Base-by-base conservation (phyloP, 805 yeast species). In the Zygotorulaspora chibaensis region DNA sequence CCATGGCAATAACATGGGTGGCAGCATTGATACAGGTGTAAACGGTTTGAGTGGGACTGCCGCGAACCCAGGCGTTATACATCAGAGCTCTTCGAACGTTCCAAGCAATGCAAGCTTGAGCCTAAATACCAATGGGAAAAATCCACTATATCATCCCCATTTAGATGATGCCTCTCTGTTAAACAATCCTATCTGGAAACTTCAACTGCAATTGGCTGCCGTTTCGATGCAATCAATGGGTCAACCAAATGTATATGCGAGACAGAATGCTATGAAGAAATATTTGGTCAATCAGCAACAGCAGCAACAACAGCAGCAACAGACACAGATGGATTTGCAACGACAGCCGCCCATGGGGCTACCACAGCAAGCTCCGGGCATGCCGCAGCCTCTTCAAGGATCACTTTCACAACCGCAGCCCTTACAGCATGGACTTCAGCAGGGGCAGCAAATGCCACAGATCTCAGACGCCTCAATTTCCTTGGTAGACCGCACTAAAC, bases 231-330 rank as follows among this genome's bases (percentile, higher is more conserved):
- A 62, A 17, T 57, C 66, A 11, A 35, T 64, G 37, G 69, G 69
- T 4, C 68, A 59, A 46, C 65, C 69, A 9, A 66, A 65, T 42
- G 62, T 62, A 8, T 66, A 66, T 49, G 70, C 70, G 2, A 59
- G 68, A 37, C 68, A 66, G 52, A 65, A 63, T 50, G 69, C 68
- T 1, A 63, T 66, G 63, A 63, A 66, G 43, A 61, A 63, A 47
- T 63, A 61, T 35, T 35, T 64, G 27, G 56, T 57, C 3, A 58
- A 52, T 41, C 65, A 62, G 37, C 59, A 52, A 25, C 55, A 54
- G 33, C 47, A 45, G 13, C 52, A 45, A 30, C 45, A 34, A 17
- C 53, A 44, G 33, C 52, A 42, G 26, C 54, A 48, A 23, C 54
- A 34, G 28, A 44, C 40, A 16, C 43, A 46, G 13, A 23, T 31